Evolutionary conservation across 768 basidiomycete genomes (phyloP).

Genomic region (Mrakia blollopis): DNA sequence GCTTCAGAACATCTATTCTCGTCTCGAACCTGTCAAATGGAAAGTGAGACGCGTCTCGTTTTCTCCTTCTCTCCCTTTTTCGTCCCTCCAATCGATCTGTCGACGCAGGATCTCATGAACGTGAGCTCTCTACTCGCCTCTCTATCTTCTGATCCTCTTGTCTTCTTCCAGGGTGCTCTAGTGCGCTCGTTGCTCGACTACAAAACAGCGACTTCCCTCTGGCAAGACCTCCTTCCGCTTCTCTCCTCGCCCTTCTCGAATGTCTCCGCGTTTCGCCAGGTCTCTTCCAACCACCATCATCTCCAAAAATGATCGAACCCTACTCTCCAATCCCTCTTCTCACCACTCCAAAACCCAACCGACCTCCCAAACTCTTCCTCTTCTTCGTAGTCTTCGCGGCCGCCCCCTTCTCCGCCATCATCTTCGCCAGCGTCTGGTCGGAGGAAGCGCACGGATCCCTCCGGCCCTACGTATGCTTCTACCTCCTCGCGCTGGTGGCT

Average conservation of each 20-base stretch:
- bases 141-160: not conserved
- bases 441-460: too few species aligned
- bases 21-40: too few species aligned
- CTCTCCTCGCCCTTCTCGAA: too few species aligned
- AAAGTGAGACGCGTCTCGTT: not conserved
- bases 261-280: too few species aligned
- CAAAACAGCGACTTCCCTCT: too few species aligned
- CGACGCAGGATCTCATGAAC: not conserved
- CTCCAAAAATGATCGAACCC: not conserved
- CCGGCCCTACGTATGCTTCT: too few species aligned
- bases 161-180: too few species aligned
- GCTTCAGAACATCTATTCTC: too few species aligned
- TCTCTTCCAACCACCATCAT: too few species aligned
- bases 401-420: not conserved
- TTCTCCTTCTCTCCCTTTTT: not conserved
- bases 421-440: not conserved
- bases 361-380: not conserved
- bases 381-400: not conserved
- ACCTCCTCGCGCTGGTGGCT: not conserved
- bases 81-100: not conserved
- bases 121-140: not conserved
- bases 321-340: not conserved
- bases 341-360: not conserved
- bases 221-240: too few species aligned
- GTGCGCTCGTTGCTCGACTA: too few species aligned